Conservation (phyloP, 179 eudicot genomes). For the Actinidia polygama region DNA sequence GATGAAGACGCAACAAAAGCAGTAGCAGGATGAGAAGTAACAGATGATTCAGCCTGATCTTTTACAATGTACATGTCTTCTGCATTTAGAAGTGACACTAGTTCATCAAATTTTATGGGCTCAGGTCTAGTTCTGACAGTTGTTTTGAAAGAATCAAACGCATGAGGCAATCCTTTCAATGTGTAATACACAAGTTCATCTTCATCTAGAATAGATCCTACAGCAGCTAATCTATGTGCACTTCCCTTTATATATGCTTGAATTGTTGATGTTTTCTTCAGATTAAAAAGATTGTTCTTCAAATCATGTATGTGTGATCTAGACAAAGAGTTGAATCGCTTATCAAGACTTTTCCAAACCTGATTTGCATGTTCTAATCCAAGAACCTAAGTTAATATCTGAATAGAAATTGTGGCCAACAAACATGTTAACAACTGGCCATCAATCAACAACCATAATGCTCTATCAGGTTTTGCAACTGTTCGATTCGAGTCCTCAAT, state of each 20-base stretch:
- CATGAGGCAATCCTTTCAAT: neutral
- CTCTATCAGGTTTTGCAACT: neutral
- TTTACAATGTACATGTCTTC: neutral
- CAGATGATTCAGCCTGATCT: too few species aligned
- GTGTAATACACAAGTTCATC: neutral
- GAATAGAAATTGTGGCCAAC: neutral
- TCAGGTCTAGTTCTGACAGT: neutral
- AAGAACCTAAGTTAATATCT: neutral
- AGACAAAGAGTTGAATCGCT: neutral
- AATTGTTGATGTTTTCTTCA: neutral
- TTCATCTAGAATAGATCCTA: neutral
- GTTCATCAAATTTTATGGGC: neutral
- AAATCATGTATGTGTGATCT: neutral
- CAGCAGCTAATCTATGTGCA: neutral
- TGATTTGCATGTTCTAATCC: neutral
- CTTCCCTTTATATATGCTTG: neutral
- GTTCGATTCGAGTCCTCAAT: neutral
- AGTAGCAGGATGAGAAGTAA: neutral
- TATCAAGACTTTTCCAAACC: neutral
- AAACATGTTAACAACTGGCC: neutral
- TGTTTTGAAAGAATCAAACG: neutral
- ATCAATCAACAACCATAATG: neutral
- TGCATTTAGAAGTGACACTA: neutral
- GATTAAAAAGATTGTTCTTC: neutral
- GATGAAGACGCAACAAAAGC: neutral